These are phyloP conservation scores for Ophiostoma sp. DNA, from an alignment of 2,329 filamentous ascomycete genomes.

Conservation along the genomic window DNA sequence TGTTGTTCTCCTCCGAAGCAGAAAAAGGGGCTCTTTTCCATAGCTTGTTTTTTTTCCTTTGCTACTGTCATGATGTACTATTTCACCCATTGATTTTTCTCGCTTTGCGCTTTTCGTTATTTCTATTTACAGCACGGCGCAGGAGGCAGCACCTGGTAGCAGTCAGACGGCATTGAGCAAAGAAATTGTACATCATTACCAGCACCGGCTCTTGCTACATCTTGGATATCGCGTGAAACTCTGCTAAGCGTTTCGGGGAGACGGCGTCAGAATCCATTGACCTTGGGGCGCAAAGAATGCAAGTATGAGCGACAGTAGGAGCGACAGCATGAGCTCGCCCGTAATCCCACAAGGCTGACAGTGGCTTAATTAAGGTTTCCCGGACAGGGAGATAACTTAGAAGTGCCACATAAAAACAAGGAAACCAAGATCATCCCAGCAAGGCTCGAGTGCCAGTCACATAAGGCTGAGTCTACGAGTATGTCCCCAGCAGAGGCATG, in stretches of 20 bases:
- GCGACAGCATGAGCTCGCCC: not conserved
- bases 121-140: conserved; percentile 8
- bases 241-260: not conserved
- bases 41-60: conserved; percentile 5
- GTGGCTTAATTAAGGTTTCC: not conserved
- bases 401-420: conserved; percentile 11
- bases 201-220: not conserved
- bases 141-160: conserved; percentile 9
- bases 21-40: not conserved
- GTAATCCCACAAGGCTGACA: conserved; percentile 6
- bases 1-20: too few species aligned
- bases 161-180: conserved; percentile 10
- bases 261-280: not conserved
- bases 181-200: conserved; percentile 6
- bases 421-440: not conserved
- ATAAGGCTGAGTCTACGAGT: not conserved
- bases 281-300: not conserved
- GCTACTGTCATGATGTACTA: not conserved
- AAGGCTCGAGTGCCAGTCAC: not conserved
- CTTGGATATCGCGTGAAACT: too few species aligned
- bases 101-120: not conserved
- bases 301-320: not conserved
- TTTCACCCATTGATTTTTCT: not conserved
- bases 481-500: too few species aligned
- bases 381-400: not conserved